These are phyloP conservation scores for Chaetomiaceae sp. DNA, from an alignment of 2,329 filamentous ascomycete species.

Conservation along the genomic window DNA sequence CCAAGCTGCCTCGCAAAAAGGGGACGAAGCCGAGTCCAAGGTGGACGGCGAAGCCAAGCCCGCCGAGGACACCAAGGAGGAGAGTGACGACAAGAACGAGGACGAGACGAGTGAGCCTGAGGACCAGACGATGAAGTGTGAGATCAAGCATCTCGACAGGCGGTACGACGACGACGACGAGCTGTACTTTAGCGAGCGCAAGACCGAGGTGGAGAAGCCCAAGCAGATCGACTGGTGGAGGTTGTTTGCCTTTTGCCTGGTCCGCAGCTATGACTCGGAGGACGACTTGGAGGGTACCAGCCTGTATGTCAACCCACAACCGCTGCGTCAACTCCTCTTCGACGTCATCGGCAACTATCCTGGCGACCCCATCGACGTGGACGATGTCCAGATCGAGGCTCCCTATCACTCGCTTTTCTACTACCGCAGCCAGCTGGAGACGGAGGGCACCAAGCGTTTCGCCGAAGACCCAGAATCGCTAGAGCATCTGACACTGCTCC, in stretches of 20 bases:
- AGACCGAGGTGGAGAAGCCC: conserved; percentile 17
- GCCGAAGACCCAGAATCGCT: conserved; percentile 27
- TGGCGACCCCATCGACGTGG: conserved; percentile 29
- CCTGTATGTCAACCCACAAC: conserved; percentile 30
- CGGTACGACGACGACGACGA: conserved; percentile 28
- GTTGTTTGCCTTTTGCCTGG: conserved; percentile 31
- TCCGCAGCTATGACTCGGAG: conserved; percentile 24
- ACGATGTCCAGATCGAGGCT: conserved; percentile 24
- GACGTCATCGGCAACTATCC: conserved; percentile 30
- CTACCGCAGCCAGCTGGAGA: conserved; percentile 27
- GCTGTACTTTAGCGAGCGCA: conserved; percentile 29
- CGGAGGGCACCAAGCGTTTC: conserved; percentile 29
- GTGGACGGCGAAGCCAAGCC: neutral
- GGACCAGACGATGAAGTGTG: conserved; percentile 31
- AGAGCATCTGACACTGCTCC: conserved; percentile 28
- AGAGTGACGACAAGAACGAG: neutral
- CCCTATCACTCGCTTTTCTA: conserved; percentile 31
- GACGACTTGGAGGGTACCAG: conserved; percentile 23
- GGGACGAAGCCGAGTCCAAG: too few relatives aligned
- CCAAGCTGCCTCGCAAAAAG: too few relatives aligned
- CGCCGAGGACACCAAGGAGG: neutral
- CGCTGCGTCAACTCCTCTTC: conserved; percentile 29
- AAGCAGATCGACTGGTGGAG: conserved; percentile 32
- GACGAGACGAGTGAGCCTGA: conserved; percentile 12
- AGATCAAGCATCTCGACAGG: conserved; percentile 28